phyloP scores from a whole-genome alignment of 129 eudicot species.

The Tagetes patula region DNA sequence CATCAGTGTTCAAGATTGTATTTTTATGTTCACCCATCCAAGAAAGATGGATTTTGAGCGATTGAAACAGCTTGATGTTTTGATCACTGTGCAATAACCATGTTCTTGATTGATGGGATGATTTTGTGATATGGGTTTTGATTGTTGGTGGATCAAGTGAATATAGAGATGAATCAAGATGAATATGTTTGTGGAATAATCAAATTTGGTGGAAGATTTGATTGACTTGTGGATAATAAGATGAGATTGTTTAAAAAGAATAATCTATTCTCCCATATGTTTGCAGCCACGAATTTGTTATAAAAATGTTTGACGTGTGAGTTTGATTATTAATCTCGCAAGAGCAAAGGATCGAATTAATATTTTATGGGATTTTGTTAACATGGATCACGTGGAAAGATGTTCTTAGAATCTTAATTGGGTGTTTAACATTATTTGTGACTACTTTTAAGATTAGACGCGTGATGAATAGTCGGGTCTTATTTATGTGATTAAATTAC shows the following conservation, averaged over 20 bases:
- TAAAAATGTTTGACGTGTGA: background rate
- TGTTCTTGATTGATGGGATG: conserved; percentile 3
- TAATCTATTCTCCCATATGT: conserved; percentile 7
- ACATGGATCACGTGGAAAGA: background rate
- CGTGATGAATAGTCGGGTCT: no score
- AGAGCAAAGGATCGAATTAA: background rate
- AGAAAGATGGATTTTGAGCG: conserved; percentile 13
- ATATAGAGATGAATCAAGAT: background rate
- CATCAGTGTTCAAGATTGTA: conserved; percentile 28
- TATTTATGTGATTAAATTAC: no score
- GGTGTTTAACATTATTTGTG: no score
- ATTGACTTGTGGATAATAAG: conserved; percentile 25
- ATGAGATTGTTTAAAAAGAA: conserved; percentile 18
- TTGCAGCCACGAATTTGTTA: conserved; percentile 15
- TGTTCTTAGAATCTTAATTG: background rate
- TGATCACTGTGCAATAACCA: conserved; percentile 15
- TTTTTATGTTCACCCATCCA: conserved; percentile 40
- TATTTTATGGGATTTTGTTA: conserved; percentile 9
- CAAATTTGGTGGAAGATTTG: conserved; percentile 14
- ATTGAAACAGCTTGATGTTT: background rate
- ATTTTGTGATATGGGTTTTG: conserved; percentile 4
- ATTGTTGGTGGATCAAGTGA: conserved; percentile 14
- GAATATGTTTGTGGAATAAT: background rate
- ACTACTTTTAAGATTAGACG: no score
- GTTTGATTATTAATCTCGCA: background rate